Base-by-base conservation (phyloP, 495 filamentous ascomycete species). In the Penicillium crystallinum region DNA sequence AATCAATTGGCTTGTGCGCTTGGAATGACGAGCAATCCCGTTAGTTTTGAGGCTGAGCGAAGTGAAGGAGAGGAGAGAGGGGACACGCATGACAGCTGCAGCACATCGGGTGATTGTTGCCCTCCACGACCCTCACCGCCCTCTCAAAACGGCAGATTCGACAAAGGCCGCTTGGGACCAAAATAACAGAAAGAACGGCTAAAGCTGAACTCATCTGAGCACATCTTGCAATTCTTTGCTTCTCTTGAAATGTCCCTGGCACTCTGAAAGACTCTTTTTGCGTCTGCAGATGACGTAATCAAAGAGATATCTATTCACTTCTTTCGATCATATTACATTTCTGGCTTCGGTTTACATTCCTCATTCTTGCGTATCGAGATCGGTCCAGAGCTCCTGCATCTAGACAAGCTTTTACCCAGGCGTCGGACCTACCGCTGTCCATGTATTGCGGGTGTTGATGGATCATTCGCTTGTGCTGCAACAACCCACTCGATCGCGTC, bases 301-400 rank as follows among this genome's bases (percentile, higher is more conserved):
- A 33, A 44, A 43, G 34, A 30, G 22, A 33, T 22, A 15, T 41
- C 25, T 9, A 11, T 18, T 47, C 46, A 21, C 31, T 35, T 36
- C 42, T 40, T 35, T 30, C 30, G 41, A 31, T 46, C 35, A 48
- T 46, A 50, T 56, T 61, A 53, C 59, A 51, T 59, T 60, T 63
- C 56, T 56, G 59, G 51, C 42, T 31, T 55, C 49, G 46, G 52
- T 58, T 65, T 56, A 61, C 62, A 65, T 63, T 65, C 59, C 52
- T 50, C 62, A 17, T 42, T 25, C 27, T 37, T 29, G 43, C 54
- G 21, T 55, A 55, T 22, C 52, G 22, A 57, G 56, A 54, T 49
- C 53, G 27, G 37, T 41, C 12, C 19, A 38, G n/a, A 17, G 43
- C 43, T 22, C 30, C 36, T 55, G 31, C 38, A 46, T 47, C 19